Base-by-base conservation (phyloP, 176 grass and related monocot species). In the Oryza australiensis region DNA sequence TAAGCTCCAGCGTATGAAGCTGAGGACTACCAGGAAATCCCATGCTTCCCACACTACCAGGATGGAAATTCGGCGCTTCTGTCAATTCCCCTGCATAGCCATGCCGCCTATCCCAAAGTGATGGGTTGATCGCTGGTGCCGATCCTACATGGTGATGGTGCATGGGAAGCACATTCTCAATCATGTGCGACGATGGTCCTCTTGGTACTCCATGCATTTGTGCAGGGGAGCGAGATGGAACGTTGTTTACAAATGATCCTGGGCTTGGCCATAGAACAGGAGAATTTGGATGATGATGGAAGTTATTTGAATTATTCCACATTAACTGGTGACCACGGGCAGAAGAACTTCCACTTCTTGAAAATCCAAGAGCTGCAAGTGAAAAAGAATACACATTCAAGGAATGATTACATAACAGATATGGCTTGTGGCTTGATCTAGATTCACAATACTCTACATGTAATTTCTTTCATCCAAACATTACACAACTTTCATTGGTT, bases 131-230 rank as follows among this genome's bases (percentile, higher is more conserved):
- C 64, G 90, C 75, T 72, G 92, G 94, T 43, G 94, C 94, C 28
- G 94, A 97, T 46, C 92, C 95, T 66, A 92, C 92, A 75, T 92
- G 94, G 74, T 90, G 87, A 78, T 90, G 88, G 46, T 87, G 88
- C 77, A 88, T 76, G 22, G 90, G 90, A 49, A 76, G 75, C 34
- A 87, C 78, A 62, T 73, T 87, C n/a, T 89, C 87, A 73, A 88
- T 75, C 69, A 90, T 86, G 78, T 94, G 95, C 5, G 89, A 91
- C 3, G 87, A 91, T 49, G 94, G 85, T 83, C 79, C 79, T 86
- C 89, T 93, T 63, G 89, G 79, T 65, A 94, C 81, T 82, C 89
- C 84, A 64, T 89, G 89, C 71, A 90, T 40, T 66, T 94, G 89
- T 66, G 87, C 22, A 81, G 79, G 87, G 34, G 82, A 42, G 16